Conservation (phyloP, 495 filamentous ascomycete genomes). For the Neurospora africana region DNA sequence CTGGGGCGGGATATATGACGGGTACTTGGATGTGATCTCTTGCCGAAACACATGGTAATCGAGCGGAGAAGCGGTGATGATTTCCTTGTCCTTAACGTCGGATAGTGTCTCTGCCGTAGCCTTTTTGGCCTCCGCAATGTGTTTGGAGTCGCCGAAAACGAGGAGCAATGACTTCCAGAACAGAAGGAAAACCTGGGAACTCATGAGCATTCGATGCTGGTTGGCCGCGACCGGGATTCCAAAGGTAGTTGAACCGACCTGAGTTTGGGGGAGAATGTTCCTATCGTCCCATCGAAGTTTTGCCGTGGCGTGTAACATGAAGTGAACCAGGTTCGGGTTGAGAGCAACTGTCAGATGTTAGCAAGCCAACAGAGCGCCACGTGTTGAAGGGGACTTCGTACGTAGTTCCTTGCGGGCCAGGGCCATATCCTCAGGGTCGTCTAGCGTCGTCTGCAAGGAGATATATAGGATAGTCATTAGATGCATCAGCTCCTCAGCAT, state of each 20-base stretch:
- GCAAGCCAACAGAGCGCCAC: constrained; percentile 14
- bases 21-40: constrained; percentile 98
- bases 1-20: constrained; percentile 83
- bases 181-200: constrained; percentile 53
- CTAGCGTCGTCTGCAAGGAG: constrained; percentile 55
- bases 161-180: constrained; percentile 88
- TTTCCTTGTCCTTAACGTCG: constrained; percentile 33
- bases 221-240: constrained; percentile 6
- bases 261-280: constrained; percentile 24
- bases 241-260: constrained; percentile 9
- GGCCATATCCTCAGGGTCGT: constrained; percentile 30
- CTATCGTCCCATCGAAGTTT: constrained; percentile 81
- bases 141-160: constrained; percentile 63
- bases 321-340: constrained; percentile 58
- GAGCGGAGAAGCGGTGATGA: constrained; percentile 84
- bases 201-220: constrained; percentile 5
- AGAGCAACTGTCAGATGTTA: constrained; percentile 35
- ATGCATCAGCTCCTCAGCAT: constrained; percentile 48
- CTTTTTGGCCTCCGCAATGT: constrained; percentile 64
- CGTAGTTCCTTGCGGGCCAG: constrained; percentile 29
- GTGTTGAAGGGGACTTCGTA: constrained; percentile 16
- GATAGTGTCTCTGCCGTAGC: constrained; percentile 41
- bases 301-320: constrained; percentile 63
- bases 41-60: constrained; percentile 96
- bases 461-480: constrained; percentile 63